Base-by-base conservation (phyloP, 306 rosid genomes). In the Arachis stenosperma region DNA sequence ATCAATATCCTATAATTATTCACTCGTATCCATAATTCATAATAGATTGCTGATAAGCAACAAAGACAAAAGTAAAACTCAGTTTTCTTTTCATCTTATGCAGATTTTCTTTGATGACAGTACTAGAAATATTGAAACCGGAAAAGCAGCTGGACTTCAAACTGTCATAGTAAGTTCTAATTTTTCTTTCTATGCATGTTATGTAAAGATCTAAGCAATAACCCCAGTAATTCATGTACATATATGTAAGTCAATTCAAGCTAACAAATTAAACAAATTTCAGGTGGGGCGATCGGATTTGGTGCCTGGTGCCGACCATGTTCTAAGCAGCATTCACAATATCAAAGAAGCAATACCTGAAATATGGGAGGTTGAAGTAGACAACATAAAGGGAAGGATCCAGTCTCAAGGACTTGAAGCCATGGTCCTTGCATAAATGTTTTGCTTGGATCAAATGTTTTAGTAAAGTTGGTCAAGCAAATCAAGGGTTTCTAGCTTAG, bases 51-150 rank as follows among this genome's bases (percentile, higher is more conserved):
- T 22, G 27, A 22, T 22, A 0, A 22, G 27, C 27, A 22, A 22
- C 27, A 33, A 33, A 4, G 37, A 33, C 37, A 33, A 48, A 65
- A 40, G 71, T 75, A 37, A 76, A 30, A 9, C 60, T 4, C 27
- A 57, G 42, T 67, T 59, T 62, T 47, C 22, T 73, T 69, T 69
- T 55, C 27, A 51, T 72, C 62, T 61, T 67, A 37, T 62, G 84
- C 90, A 92, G 98, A 71, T 92, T 78, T 92, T 92, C 91, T 85
- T 90, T 15, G 94, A 92, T 67, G 98, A 90, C 71, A 92, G 98
- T 76, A 71, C 59, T 51, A 82, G 90, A 86, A 92, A 92, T 74
- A 80, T 92, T 73, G 94, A 85, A 56, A 88, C 87, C 60, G 98
- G 89, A 67, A 92, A 90, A 81, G 88, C 78, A 78, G 92, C 85